A percentile compares a stretch with the other conserved stretches of the same genome.
Conservation (phyloP, 2,329 filamentous ascomycete genomes). For the Aspergillus aculeatus region DNA sequence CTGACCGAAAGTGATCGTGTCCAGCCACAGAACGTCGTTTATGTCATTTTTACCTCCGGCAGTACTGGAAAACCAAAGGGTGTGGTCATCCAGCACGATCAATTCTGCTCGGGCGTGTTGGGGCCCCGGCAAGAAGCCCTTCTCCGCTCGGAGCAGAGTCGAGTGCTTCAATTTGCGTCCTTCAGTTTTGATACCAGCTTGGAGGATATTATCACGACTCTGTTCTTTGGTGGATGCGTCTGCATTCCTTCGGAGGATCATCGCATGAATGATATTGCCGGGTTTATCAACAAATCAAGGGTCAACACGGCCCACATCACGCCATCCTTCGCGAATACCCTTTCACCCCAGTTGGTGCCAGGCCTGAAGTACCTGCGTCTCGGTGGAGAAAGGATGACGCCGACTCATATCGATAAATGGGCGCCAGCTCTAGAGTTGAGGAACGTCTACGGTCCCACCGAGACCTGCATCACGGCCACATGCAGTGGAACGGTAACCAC, state of each 20-base stretch:
- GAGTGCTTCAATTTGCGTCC: conserved; percentile 9
- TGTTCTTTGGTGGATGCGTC: conserved; percentile 2
- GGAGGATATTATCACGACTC: conserved; percentile 2
- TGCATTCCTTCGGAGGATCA: conserved; percentile 2
- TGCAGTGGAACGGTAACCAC: background rate
- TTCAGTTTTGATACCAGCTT: conserved; percentile 7
- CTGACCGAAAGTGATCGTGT: background rate
- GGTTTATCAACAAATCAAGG: background rate
- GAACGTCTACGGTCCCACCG: conserved; percentile 5
- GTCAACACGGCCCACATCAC: conserved; percentile 2
- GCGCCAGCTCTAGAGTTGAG: background rate
- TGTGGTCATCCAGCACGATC: conserved; percentile 1
- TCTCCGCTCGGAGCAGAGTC: background rate
- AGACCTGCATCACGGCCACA: conserved; percentile 2
- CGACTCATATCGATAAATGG: background rate
- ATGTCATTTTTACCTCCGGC: conserved; percentile 1
- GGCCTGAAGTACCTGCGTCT: conserved; percentile 1
- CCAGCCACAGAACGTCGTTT: background rate
- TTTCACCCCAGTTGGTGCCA: conserved; percentile 4
- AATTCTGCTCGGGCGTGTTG: background rate
- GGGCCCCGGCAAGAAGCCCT: background rate
- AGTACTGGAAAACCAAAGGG: conserved; percentile 1
- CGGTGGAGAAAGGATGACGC: background rate
- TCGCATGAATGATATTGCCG: background rate
- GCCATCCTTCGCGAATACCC: conserved; percentile 4